A percentile compares a stretch with the other conserved stretches of the same genome.
These are phyloP conservation scores for Sporothrix dimorphospora DNA, from an alignment of 2,329 filamentous ascomycete genomes.

Conservation along the genomic window DNA sequence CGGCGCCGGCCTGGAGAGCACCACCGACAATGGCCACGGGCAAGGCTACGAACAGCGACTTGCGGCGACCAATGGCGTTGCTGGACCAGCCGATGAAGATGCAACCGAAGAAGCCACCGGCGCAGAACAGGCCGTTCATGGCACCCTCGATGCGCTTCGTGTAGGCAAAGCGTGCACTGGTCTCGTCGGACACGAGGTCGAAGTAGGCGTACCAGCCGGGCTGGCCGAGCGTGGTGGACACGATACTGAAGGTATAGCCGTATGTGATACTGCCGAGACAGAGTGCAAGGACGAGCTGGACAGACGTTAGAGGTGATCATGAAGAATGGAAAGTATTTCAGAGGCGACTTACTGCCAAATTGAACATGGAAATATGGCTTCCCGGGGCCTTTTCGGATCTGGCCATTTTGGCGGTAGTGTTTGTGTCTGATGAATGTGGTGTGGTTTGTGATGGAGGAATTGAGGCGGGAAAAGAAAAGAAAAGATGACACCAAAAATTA, in stretches of 20 bases:
- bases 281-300: slow-evolving; percentile 17
- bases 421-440: not conserved
- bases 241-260: slow-evolving; percentile 27
- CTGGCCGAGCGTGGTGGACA: slow-evolving; percentile 27
- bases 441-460: not conserved
- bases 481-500: not conserved
- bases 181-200: slow-evolving; percentile 10
- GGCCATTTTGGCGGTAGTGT: not conserved
- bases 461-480: not conserved
- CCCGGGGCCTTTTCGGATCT: slow-evolving; percentile 4
- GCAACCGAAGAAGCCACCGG: slow-evolving; percentile 28
- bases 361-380: slow-evolving; percentile 17
- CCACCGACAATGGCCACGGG: slow-evolving; percentile 25
- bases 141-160: slow-evolving; percentile 27
- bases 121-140: slow-evolving; percentile 27
- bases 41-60: slow-evolving; percentile 20
- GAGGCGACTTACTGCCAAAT: not conserved
- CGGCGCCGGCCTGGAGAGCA: slow-evolving; percentile 32
- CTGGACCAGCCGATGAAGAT: slow-evolving; percentile 26
- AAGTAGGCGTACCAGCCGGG: slow-evolving; percentile 27
- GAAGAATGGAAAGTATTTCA: not conserved
- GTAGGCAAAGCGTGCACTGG: slow-evolving; percentile 9
- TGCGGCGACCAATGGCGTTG: slow-evolving; percentile 25
- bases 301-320: not conserved
- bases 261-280: slow-evolving; percentile 19